Evolutionary conservation across 2,329 filamentous ascomycete species (phyloP).

Genomic region (Lecanoromycetidae sp.): DNA sequence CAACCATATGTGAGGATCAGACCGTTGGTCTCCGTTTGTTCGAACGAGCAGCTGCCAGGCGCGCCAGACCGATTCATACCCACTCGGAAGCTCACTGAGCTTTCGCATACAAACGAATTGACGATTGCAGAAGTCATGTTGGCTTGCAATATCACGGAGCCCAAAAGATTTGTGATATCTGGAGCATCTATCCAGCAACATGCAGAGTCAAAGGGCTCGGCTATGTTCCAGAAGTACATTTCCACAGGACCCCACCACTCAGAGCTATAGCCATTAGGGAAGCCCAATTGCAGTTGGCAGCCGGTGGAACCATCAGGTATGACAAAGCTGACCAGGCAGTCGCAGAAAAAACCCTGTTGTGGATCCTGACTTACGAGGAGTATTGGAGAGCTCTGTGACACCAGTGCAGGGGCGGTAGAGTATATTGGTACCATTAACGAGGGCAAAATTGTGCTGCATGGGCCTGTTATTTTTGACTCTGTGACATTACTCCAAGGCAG

Average conservation of each 20-base stretch:
- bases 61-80: not conserved
- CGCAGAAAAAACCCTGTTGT: not conserved
- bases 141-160: not conserved
- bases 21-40: not conserved
- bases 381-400: not conserved
- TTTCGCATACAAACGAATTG: not conserved
- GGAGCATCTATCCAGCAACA: not conserved
- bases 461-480: not conserved
- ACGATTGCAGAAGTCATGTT: not conserved
- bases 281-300: not conserved
- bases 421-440: not conserved
- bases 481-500: not conserved
- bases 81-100: not conserved
- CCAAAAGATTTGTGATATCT: not conserved
- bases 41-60: not conserved
- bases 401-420: not conserved
- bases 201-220: not conserved
- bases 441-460: not conserved
- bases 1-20: not conserved
- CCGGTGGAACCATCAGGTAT: not conserved
- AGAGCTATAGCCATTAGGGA: not conserved
- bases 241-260: not conserved
- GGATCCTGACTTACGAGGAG: not conserved
- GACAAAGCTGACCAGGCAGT: slow-evolving; percentile 1
- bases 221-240: not conserved